phyloP scores from a whole-genome alignment of 352 stramenopile species.

The Phytopythium montanum region DNA sequence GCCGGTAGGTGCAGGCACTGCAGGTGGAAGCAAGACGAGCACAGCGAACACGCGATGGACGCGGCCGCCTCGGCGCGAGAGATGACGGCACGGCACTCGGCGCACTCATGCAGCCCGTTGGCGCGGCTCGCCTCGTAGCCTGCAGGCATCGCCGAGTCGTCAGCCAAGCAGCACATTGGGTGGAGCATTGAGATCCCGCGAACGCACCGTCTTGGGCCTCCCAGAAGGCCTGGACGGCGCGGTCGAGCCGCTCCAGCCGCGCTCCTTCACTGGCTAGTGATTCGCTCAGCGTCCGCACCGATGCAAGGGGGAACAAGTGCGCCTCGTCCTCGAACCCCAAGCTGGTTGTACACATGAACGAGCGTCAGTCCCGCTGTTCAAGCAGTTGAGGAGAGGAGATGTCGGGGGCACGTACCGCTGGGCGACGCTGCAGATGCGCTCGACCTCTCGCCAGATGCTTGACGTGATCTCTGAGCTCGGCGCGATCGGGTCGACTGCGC shows the following conservation, averaged over 20 bases:
- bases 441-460: conserved; percentile 24
- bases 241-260: conserved; percentile 31
- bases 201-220: conserved; percentile 26
- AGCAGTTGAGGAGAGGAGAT: not conserved
- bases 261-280: conserved; percentile 29
- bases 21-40: conserved; percentile 46
- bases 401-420: conserved; percentile 31
- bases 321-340: conserved; percentile 62
- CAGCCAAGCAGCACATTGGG: not conserved
- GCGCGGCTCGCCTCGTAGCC: not conserved
- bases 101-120: conserved; percentile 15
- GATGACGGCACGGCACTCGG: conserved; percentile 37
- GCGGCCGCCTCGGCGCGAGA: conserved; percentile 19
- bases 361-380: not conserved
- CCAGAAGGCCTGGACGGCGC: conserved; percentile 28
- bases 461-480: conserved; percentile 17
- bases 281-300: conserved; percentile 28
- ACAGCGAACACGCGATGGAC: conserved; percentile 50
- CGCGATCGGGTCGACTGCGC: conserved; percentile 14
- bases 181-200: not conserved
- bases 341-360: conserved; percentile 15
- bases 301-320: conserved; percentile 58
- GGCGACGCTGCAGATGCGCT: conserved; percentile 40
- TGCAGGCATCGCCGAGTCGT: not conserved
- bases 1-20: conserved; percentile 46